Evolutionary conservation across 2,329 filamentous ascomycete species (phyloP).

Genomic region (Didymella pomorum): DNA sequence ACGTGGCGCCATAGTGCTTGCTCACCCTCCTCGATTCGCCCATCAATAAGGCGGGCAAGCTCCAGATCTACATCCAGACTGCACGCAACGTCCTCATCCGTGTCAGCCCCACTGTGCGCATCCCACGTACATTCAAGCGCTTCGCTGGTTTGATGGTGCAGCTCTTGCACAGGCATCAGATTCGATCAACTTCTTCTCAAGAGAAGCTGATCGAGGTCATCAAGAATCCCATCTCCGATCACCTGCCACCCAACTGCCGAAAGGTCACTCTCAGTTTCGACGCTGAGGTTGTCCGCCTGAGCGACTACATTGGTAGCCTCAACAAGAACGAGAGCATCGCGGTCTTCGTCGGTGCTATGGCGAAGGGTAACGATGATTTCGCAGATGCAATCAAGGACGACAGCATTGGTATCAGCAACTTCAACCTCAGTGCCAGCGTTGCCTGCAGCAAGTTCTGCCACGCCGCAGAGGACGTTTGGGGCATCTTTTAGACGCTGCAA

Average conservation of each 20-base stretch:
- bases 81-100: conserved; percentile 97
- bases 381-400: conserved; percentile 95
- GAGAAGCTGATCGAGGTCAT: conserved; percentile 98
- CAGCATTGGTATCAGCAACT: conserved; percentile 98
- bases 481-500: conserved; percentile 72
- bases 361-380: conserved; percentile 94
- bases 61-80: conserved; percentile 98
- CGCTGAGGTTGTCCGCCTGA: conserved; percentile 82
- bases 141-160: conserved; percentile 99
- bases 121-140: conserved; percentile 97
- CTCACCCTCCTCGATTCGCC: conserved; percentile 96
- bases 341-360: conserved; percentile 98
- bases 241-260: conserved; percentile 94
- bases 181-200: conserved; percentile 94
- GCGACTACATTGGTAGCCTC: conserved; percentile 85
- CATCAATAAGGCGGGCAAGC: conserved; percentile 96
- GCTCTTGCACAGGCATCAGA: conserved; percentile 91
- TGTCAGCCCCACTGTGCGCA: conserved; percentile 96
- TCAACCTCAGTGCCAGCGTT: conserved; percentile 94
- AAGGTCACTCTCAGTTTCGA: conserved; percentile 98
- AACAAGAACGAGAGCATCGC: conserved; percentile 89
- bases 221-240: conserved; percentile 96
- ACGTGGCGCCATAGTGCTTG: conserved; percentile 73
- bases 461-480: conserved; percentile 95
- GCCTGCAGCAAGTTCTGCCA: conserved; percentile 99